These are phyloP conservation scores for Penicillium oxalicum DNA, from an alignment of 2,329 filamentous ascomycete genomes.

Conservation along the genomic window DNA sequence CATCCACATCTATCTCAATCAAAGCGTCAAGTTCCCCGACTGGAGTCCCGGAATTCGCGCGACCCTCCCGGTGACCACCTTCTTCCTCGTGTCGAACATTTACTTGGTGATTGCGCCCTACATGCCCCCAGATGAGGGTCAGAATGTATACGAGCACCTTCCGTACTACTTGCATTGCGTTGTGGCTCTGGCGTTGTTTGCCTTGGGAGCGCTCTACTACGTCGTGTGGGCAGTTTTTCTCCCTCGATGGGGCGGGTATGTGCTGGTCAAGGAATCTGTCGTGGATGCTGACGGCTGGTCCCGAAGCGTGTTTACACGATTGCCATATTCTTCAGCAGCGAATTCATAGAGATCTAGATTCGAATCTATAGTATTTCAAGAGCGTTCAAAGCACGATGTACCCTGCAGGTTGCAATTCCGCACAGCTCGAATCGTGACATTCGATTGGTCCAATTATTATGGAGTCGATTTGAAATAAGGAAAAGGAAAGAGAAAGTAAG, in stretches of 20 bases:
- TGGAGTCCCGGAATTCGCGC: slow-evolving; percentile 48
- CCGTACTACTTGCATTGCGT: slow-evolving; percentile 52
- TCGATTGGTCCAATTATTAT: no score
- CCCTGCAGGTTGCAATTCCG: background rate
- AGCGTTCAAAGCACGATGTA: no score
- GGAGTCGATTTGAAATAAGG: background rate
- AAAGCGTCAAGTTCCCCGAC: slow-evolving; percentile 35
- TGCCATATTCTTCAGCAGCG: slow-evolving; percentile 27
- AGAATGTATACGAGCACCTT: slow-evolving; percentile 48
- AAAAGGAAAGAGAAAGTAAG: background rate
- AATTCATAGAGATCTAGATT: background rate
- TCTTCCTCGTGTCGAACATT: slow-evolving; percentile 50
- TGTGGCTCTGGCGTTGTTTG: slow-evolving; percentile 48
- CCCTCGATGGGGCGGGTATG: slow-evolving; percentile 43
- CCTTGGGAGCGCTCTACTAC: slow-evolving; percentile 48
- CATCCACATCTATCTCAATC: slow-evolving; percentile 42
- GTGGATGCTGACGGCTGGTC: slow-evolving; percentile 61
- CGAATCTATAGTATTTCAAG: no score
- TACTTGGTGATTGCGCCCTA: slow-evolving; percentile 50
- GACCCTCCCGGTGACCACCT: slow-evolving; percentile 45
- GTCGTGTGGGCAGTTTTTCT: slow-evolving; percentile 47
- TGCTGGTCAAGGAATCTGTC: slow-evolving; percentile 50
- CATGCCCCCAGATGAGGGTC: slow-evolving; percentile 43
- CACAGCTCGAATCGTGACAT: background rate
- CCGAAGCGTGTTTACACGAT: slow-evolving; percentile 48